Evolutionary conservation across 2,329 filamentous ascomycete genomes (phyloP).

Genomic region (Nakataea oryzae): DNA sequence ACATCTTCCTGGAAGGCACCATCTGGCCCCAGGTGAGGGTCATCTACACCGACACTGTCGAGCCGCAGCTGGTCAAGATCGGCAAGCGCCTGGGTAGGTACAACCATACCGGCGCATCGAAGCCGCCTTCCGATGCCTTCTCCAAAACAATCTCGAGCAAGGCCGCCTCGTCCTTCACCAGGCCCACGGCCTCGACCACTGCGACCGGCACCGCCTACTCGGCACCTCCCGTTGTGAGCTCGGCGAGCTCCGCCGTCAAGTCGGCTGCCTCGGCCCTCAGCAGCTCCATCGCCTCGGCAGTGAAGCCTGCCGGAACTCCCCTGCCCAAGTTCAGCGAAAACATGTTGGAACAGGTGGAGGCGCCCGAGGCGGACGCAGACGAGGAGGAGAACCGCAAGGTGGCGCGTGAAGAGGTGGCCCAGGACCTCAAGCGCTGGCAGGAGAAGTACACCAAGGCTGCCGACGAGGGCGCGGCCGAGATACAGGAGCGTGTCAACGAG

Average conservation of each 20-base stretch:
- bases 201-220: slow-evolving; percentile 4
- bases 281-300: background rate
- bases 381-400: slow-evolving; percentile 46
- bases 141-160: slow-evolving; percentile 17
- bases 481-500: slow-evolving; percentile 59
- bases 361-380: slow-evolving; percentile 36
- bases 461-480: slow-evolving; percentile 65
- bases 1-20: slow-evolving; percentile 61
- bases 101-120: slow-evolving; percentile 31
- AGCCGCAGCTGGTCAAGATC: slow-evolving; percentile 89
- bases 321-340: slow-evolving; percentile 4
- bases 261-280: slow-evolving; percentile 1
- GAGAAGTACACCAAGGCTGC: slow-evolving; percentile 77
- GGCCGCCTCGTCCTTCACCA: slow-evolving; percentile 25
- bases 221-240: slow-evolving; percentile 1
- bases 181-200: slow-evolving; percentile 16
- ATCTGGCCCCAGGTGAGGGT: slow-evolving; percentile 74
- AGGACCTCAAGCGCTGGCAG: slow-evolving; percentile 79
- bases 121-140: slow-evolving; percentile 15
- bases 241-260: background rate
- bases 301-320: background rate
- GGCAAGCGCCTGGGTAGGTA: slow-evolving; percentile 78
- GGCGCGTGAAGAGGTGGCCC: slow-evolving; percentile 53
- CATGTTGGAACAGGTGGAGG: slow-evolving; percentile 21
- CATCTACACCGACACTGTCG: slow-evolving; percentile 83